Percentiles rank a stretch among this genome's conserved stretches.
Conservation (phyloP, 2,329 filamentous ascomycete genomes). For the Xylariaceae sp. region DNA sequence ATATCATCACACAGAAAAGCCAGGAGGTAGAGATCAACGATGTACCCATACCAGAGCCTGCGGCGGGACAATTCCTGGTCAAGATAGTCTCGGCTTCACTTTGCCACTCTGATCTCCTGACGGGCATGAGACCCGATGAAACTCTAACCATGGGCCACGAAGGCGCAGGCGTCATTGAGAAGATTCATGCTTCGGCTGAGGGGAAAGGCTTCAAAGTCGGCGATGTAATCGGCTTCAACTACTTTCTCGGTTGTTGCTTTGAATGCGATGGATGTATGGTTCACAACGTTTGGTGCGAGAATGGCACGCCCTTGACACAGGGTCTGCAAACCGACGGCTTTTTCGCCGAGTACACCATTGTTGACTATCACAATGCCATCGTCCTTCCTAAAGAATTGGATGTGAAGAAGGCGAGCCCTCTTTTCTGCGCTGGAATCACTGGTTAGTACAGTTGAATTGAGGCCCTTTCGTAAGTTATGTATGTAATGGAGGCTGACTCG, state of each 20-base stretch:
- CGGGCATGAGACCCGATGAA: neutral
- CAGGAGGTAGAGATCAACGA: conserved; percentile 15
- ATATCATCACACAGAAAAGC: conserved; percentile 2
- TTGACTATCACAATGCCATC: conserved; percentile 10
- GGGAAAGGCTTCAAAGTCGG: conserved; percentile 9
- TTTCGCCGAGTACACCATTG: conserved; percentile 11
- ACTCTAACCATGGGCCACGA: conserved; percentile 13
- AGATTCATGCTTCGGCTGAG: conserved; percentile 11
- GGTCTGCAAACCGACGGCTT: conserved; percentile 10
- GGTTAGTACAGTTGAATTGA: conserved; percentile 1
- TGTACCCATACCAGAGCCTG: conserved; percentile 16
- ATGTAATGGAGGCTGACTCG: neutral
- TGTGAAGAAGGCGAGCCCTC: conserved; percentile 5
- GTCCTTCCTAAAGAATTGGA: conserved; percentile 11
- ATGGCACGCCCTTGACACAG: conserved; percentile 5
- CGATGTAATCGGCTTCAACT: conserved; percentile 11
- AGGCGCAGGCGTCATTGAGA: conserved; percentile 9
- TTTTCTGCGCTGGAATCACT: conserved; percentile 13
- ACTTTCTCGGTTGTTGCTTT: conserved; percentile 12
- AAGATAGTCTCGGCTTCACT: conserved; percentile 13
- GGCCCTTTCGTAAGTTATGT: neutral
- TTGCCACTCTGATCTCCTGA: conserved; percentile 9
- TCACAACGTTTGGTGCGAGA: conserved; percentile 10
- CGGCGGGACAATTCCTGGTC: conserved; percentile 12
- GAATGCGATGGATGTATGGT: conserved; percentile 12